Conservation (phyloP, 2,329 filamentous ascomycete species). For the Fusarium denticulatum region DNA sequence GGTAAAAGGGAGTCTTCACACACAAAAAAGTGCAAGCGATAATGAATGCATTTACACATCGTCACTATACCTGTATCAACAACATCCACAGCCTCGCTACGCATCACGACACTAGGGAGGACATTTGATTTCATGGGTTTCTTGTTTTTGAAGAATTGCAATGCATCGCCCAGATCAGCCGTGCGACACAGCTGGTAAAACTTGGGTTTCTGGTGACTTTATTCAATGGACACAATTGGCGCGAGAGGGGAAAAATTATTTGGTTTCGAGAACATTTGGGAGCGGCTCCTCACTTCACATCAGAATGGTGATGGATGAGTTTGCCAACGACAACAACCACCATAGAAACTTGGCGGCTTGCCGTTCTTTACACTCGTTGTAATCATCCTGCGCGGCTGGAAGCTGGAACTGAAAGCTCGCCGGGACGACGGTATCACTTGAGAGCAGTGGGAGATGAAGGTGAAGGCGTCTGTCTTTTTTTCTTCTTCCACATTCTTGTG, state of each 20-base stretch:
- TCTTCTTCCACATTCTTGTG: constrained; percentile 49
- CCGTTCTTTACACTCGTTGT: constrained; percentile 64
- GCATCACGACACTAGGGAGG: constrained; percentile 42
- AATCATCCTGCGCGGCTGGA: constrained; percentile 54
- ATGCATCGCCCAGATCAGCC: constrained; percentile 36
- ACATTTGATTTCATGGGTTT: constrained; percentile 36
- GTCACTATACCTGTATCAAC: constrained; percentile 58
- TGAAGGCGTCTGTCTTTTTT: constrained; percentile 13
- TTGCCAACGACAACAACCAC: constrained; percentile 42
- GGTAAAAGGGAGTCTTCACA: constrained; percentile 49
- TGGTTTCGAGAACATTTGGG: constrained; percentile 24
- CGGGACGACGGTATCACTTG: constrained; percentile 45
- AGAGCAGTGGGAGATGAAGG: constrained; percentile 32
- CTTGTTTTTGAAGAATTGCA: constrained; percentile 39
- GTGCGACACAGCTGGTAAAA: constrained; percentile 29
- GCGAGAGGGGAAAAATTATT: constrained; percentile 33
- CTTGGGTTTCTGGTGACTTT: constrained; percentile 33
- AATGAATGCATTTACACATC: constrained; percentile 53
- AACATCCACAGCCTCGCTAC: constrained; percentile 48
- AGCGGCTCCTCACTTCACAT: constrained; percentile 26
- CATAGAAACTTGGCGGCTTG: constrained; percentile 46
- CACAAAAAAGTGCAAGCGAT: constrained; percentile 53
- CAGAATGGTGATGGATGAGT: constrained; percentile 31
- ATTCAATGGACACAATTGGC: constrained; percentile 36
- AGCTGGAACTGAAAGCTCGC: constrained; percentile 50